Percentiles rank a stretch among this genome's conserved stretches.
phyloP scores from a whole-genome alignment of 208 protist species.

The Balamuthia mandrillaris region DNA sequence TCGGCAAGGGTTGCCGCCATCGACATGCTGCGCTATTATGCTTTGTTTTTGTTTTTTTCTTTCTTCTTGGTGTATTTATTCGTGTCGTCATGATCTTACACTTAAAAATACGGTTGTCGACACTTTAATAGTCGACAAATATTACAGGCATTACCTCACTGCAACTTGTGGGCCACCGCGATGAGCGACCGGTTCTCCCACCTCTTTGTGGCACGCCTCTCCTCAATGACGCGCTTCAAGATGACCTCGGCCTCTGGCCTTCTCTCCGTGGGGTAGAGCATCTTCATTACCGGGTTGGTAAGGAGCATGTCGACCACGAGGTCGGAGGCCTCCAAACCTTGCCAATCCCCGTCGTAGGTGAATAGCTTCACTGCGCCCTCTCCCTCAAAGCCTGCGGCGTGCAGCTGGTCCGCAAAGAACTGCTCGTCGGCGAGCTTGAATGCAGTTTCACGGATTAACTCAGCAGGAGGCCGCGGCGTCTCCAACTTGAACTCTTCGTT shows the following conservation, averaged over 20 bases:
- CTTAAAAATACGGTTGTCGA: too few species aligned
- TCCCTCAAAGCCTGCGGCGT: not conserved
- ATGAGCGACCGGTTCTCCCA: too few species aligned
- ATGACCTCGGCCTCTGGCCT: not conserved
- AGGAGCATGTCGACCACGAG: not conserved
- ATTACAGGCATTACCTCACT: too few species aligned
- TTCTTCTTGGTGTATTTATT: too few species aligned
- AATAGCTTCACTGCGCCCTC: not conserved
- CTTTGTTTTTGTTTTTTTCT: too few species aligned
- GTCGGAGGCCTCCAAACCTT: not conserved
- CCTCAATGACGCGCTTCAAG: too few species aligned
- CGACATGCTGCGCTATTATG: too few species aligned
- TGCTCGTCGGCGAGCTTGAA: not conserved
- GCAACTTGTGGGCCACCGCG: too few species aligned
- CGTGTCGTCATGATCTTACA: too few species aligned
- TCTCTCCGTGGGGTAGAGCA: not conserved
- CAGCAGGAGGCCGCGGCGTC: not conserved
- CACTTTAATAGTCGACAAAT: too few species aligned
- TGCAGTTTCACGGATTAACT: not conserved
- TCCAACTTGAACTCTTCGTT: not conserved
- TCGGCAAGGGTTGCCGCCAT: too few species aligned
- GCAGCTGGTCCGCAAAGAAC: not conserved
- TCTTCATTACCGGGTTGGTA: not conserved
- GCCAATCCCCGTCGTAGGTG: not conserved
- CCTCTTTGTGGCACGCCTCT: too few species aligned